Conservation (phyloP, 2,329 filamentous ascomycete species). For the Biscogniauxia sp. region DNA sequence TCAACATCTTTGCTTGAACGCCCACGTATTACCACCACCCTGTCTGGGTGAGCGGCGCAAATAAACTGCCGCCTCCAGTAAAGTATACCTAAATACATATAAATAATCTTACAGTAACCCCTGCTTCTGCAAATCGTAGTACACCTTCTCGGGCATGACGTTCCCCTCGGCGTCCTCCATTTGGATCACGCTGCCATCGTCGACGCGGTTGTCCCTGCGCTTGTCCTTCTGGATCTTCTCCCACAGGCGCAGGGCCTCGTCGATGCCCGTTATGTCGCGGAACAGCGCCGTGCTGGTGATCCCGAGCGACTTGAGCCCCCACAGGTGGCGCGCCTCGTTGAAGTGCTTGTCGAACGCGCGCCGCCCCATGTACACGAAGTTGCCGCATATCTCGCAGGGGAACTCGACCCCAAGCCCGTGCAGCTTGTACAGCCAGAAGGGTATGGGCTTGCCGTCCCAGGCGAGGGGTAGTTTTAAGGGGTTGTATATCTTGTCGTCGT, state of each 20-base stretch:
- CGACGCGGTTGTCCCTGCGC: constrained; percentile 66
- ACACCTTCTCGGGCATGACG: constrained; percentile 99
- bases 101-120: constrained; percentile 63
- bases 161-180: constrained; percentile 99
- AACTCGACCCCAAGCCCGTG: constrained; percentile 95
- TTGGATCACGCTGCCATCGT: constrained; percentile 84
- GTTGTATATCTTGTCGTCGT: constrained; percentile 91
- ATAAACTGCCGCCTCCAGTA: no score
- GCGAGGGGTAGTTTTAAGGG: constrained; percentile 91
- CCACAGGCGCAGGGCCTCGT: constrained; percentile 86
- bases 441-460: constrained; percentile 98
- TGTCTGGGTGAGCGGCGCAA: no score
- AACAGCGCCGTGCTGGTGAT: constrained; percentile 90
- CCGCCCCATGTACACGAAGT: constrained; percentile 97
- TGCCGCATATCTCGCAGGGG: constrained; percentile 93
- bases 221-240: constrained; percentile 88
- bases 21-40: no score
- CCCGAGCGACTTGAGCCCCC: constrained; percentile 89
- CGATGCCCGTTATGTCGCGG: constrained; percentile 88
- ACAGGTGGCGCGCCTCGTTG: constrained; percentile 88
- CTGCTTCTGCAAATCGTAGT: constrained; percentile 90
- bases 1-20: no score
- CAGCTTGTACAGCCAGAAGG: constrained; percentile 97
- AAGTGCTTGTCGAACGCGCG: constrained; percentile 98
- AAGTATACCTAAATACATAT: background rate